Evolutionary conservation across 1,139 yeast genomes (phyloP), one percentile per base, ranked within the genome.

Genomic region (Hyphopichia fennica): DNA sequence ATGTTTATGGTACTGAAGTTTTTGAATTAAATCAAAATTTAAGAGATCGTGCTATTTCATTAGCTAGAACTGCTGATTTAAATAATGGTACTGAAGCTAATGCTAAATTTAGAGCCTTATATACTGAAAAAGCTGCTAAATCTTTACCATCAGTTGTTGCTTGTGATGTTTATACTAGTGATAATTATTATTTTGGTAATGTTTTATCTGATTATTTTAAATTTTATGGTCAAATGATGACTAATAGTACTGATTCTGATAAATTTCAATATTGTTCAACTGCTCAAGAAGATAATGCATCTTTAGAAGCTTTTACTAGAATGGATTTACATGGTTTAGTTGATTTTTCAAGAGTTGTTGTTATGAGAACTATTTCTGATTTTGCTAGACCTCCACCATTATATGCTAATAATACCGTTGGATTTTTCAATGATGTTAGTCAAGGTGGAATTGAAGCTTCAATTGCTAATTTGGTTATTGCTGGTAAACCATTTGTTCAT

Each of bases 221-320:
- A 27, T 68, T 69, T 56, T 77, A 67, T 54, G 72, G 84, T 28
- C 48, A 54, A 23, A 54, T 80, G 49, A 61, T 81, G 59, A 76
- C 86, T 47, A 82, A 82, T 53, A 71, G 84, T 37, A 84, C 81
- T 19, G 34, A 16, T 10, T 22, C 14, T 4, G 13, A 25, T 7
- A 25, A 25, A 25, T 25, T 25, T 10, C 7, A 25, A 25, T 82
- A 81, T 66, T 79, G 86, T 60, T 59, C 82, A 28, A 78, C 85
- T 38, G 86, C 84, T 42, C 86, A 81, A 61, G 88, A 82, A 61
- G 87, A 82, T 57, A 79, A 81, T 55, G 87, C 87, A 28, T 70
- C 84, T 11, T 72, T 82, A 53, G 85, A 82, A 58, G 80, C 82
- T 3, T 62, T 82, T 45, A 56, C 78, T 34, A 76, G 88, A 64